A percentile compares a stretch with the other conserved stretches of the same genome.
Conservation (phyloP, 2,329 filamentous ascomycete species). For the Huntiella moniliformis region DNA sequence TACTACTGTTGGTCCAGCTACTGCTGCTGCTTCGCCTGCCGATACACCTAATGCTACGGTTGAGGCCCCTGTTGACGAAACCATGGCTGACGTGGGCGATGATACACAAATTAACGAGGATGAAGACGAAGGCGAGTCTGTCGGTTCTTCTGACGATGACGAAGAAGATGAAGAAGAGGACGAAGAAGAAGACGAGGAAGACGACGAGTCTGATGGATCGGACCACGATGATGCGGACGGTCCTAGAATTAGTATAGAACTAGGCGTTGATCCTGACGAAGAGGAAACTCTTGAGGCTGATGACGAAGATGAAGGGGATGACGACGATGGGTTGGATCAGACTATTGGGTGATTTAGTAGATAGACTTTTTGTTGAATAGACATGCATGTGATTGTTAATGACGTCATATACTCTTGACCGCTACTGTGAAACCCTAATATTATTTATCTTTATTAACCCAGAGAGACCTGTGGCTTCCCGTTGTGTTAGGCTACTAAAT, state of each 20-base stretch:
- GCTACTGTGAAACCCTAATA: background rate
- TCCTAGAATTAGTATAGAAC: slow-evolving; percentile 7
- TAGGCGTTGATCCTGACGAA: slow-evolving; percentile 11
- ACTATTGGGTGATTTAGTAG: slow-evolving; percentile 2
- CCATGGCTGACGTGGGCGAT: slow-evolving; percentile 1
- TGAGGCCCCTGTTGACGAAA: slow-evolving; percentile 11
- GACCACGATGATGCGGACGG: slow-evolving; percentile 7
- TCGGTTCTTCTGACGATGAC: slow-evolving; percentile 13
- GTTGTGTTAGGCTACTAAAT: background rate
- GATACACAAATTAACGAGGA: slow-evolving; percentile 12
- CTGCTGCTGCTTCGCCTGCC: slow-evolving; percentile 15
- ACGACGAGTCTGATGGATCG: slow-evolving; percentile 12
- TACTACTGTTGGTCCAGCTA: slow-evolving; percentile 9
- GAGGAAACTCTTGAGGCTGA: slow-evolving; percentile 10
- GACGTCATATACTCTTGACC: background rate
- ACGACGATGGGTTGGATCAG: slow-evolving; percentile 1
- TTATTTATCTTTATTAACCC: background rate
- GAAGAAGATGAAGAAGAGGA: slow-evolving; percentile 16
- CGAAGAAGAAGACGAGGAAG: slow-evolving; percentile 11
- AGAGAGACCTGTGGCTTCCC: background rate
- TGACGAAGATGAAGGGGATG: slow-evolving; percentile 2
- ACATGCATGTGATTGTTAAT: background rate
- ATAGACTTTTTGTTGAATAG: background rate
- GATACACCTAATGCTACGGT: slow-evolving; percentile 14
- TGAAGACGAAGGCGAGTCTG: slow-evolving; percentile 13